Base-by-base conservation (phyloP, 2,329 filamentous ascomycete species). In the Talaromyces sp. region DNA sequence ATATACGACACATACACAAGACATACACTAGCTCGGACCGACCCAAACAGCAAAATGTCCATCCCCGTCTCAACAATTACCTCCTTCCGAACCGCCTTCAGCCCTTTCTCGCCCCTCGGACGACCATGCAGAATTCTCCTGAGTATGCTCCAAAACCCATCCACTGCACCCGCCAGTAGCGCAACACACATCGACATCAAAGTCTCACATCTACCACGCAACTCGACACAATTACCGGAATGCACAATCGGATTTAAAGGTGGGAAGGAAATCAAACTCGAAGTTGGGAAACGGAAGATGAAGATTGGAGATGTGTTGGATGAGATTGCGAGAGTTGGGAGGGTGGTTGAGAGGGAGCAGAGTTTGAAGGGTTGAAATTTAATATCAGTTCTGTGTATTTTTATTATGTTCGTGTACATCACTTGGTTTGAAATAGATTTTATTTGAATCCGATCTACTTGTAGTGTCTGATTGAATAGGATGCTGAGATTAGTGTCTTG, bases 181-280 rank as follows among this genome's bases (percentile, higher is more conserved):
- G 88, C 93, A 63, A 81, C 84, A 64, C 85, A 83, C 69, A 92
- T 97, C 83, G 86, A 88, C 73, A 90, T 98, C 74, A 87, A 87
- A 71, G 90, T 92, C 13, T 90, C 87, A 67, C 82, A 97, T 69
- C 82, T 98, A 61, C 87, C 92, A 62, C 86, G 89, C 69, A 76
- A 82, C 61, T 91, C 90, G 63, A 86, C 85, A 62, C 87, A 91
- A 72, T 83, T 88, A 35, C 90, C 89, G 64, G 84, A 85, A 54
- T 79, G 99, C 64, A 83, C 82, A 47, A 81, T 99, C 70, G 96
- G 93, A 73, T 98, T 98, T 79, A 97, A 97, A 84, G 95, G 97
- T 75, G 95, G 95, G 72, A 96, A 94, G 81, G 89, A 96, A 73
- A 87, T 98, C 82, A 87, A 87, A 39, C 85, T 98, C 45, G 89